phyloP scores from a whole-genome alignment of 768 basidiomycete genomes.

The Panellus pusillus region DNA sequence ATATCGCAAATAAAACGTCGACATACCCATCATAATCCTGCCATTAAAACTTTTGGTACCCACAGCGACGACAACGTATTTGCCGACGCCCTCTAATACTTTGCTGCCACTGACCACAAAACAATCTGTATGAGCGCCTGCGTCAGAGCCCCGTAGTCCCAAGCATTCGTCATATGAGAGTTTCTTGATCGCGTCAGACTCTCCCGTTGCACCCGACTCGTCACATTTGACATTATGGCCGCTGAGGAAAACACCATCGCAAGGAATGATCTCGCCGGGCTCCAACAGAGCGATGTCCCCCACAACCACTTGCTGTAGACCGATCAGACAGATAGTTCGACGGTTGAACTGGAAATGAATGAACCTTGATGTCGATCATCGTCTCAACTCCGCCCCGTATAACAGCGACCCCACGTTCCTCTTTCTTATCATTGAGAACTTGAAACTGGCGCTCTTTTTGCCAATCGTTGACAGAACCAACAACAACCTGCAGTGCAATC shows the following conservation, averaged over 20 bases:
- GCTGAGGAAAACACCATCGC: constrained; percentile 90
- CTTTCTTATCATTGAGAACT: constrained; percentile 89
- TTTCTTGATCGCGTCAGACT: constrained; percentile 95
- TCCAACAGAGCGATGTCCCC: constrained; percentile 91
- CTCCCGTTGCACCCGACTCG: constrained; percentile 95
- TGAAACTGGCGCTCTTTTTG: constrained; percentile 98
- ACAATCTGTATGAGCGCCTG: constrained; percentile 71
- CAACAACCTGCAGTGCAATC: constrained; percentile 56
- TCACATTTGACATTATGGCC: constrained; percentile 96
- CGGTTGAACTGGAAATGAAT: constrained; percentile 10
- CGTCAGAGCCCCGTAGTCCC: constrained; percentile 41
- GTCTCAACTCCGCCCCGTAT: constrained; percentile 71
- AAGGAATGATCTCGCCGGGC: constrained; percentile 94
- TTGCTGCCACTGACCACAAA: constrained; percentile 91
- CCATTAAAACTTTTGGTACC: constrained; percentile 95
- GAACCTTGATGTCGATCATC: constrained; percentile 79
- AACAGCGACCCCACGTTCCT: constrained; percentile 87
- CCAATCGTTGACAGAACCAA: constrained; percentile 96
- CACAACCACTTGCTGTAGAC: constrained; percentile 78
- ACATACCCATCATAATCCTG: constrained; percentile 94
- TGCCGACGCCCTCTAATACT: constrained; percentile 91
- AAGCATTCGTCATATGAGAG: constrained; percentile 74
- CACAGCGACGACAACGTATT: constrained; percentile 90
- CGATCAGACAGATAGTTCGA: constrained; percentile 14
- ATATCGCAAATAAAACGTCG: not conserved